Conservation (phyloP, 768 basidiomycete genomes). For the Pleurotus djamor region DNA sequence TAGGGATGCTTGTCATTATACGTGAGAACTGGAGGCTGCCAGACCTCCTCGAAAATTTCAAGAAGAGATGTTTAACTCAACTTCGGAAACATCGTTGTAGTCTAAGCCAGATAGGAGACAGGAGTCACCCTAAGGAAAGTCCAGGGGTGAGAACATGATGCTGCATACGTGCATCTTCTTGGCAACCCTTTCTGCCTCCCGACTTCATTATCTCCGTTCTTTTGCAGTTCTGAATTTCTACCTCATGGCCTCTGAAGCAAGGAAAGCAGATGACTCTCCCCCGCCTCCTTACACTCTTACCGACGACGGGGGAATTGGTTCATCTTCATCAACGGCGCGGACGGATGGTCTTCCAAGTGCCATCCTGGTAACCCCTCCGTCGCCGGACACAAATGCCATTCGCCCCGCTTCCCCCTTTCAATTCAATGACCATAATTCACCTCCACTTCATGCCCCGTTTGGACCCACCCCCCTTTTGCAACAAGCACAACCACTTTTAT, state of each 20-base stretch:
- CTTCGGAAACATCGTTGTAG: too few relatives aligned
- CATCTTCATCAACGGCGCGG: not conserved
- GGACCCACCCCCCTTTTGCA: slow-evolving; percentile 34
- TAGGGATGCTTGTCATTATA: too few relatives aligned
- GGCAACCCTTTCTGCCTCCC: not conserved
- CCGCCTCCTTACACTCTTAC: slow-evolving; percentile 3
- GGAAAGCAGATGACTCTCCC: slow-evolving; percentile 1
- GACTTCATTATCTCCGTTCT: not conserved
- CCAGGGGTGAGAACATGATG: too few relatives aligned
- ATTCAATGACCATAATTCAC: not conserved
- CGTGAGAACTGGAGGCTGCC: too few relatives aligned
- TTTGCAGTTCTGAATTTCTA: not conserved
- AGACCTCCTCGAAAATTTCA: too few relatives aligned
- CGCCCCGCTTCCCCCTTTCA: not conserved
- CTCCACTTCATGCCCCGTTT: slow-evolving; percentile 20
- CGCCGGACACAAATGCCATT: not conserved
- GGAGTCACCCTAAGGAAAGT: not conserved
- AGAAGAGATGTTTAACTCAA: too few relatives aligned
- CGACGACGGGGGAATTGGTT: not conserved
- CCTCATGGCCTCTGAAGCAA: not conserved
- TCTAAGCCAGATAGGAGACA: not conserved
- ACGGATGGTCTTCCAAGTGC: not conserved
- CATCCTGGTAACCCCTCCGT: slow-evolving; percentile 3
- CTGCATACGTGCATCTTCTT: not conserved
- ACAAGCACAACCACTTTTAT: slow-evolving; percentile 27